These are phyloP conservation scores for Paraurostyla sp. DNA, from an alignment of 73 alveolate species.

Conservation along the genomic window DNA sequence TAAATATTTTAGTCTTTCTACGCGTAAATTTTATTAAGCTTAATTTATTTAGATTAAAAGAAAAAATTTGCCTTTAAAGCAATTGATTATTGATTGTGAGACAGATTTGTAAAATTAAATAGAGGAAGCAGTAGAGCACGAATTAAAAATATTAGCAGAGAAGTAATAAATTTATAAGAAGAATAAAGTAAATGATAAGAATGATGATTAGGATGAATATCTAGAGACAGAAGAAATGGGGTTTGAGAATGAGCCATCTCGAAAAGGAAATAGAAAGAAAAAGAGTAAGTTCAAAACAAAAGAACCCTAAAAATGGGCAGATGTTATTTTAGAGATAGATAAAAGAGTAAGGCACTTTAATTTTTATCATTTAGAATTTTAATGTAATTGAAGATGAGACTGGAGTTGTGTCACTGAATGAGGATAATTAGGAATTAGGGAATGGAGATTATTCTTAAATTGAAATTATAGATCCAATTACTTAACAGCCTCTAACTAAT, in stretches of 20 bases:
- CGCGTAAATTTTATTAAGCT: neutral
- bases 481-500: constrained; percentile 7
- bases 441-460: constrained; percentile 21
- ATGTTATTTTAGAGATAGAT: constrained; percentile 41
- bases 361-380: constrained; percentile 18
- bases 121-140: neutral
- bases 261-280: too few relatives aligned
- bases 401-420: constrained; percentile 35
- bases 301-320: constrained; percentile 51
- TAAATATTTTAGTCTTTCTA: constrained; percentile 28
- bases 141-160: too few relatives aligned
- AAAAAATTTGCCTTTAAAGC: constrained; percentile 30
- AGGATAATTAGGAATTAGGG: neutral
- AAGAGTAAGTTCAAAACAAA: constrained; percentile 19
- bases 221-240: too few relatives aligned
- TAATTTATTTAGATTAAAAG: constrained; percentile 37
- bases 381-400: constrained; percentile 30
- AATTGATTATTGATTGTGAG: neutral
- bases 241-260: too few relatives aligned
- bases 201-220: too few relatives aligned
- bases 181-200: too few relatives aligned
- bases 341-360: neutral
- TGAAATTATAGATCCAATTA: constrained; percentile 53
- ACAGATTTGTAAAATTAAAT: neutral
- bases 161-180: too few relatives aligned